Conservation (phyloP, 305 asterid species). For the Coffea humblotiana region DNA sequence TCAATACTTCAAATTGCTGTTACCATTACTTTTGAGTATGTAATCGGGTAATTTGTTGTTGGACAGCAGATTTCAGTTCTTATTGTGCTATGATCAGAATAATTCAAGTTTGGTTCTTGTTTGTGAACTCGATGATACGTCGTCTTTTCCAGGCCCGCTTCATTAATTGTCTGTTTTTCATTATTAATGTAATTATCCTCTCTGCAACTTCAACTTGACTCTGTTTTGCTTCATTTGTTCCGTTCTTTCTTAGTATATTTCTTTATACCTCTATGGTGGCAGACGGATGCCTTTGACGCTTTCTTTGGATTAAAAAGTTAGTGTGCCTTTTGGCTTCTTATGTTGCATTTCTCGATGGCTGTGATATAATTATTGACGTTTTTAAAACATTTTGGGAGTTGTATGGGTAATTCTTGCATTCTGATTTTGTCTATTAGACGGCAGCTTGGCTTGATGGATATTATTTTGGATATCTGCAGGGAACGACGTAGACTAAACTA, state of each 20-base stretch:
- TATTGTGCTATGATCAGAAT: not conserved
- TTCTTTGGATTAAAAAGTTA: not conserved
- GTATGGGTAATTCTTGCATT: not conserved
- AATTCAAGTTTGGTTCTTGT: not conserved
- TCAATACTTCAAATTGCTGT: too few species aligned
- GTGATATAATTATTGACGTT: not conserved
- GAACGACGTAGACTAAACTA: not conserved
- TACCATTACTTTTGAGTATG: not conserved
- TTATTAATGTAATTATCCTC: not conserved
- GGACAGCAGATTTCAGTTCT: not conserved
- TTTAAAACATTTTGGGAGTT: not conserved
- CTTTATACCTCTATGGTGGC: not conserved
- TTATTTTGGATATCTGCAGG: constrained; percentile 10
- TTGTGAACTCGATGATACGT: not conserved
- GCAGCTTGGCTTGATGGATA: not conserved
- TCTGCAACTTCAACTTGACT: not conserved
- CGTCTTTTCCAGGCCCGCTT: not conserved
- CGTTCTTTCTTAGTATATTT: not conserved
- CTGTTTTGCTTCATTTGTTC: not conserved
- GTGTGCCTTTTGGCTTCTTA: not conserved
- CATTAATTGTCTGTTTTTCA: not conserved
- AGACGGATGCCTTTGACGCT: not conserved
- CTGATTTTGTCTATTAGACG: not conserved
- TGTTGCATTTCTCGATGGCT: not conserved
- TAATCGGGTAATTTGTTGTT: not conserved